Base-by-base conservation (phyloP, 306 rosid species). In the Ormosia semicastrata region DNA sequence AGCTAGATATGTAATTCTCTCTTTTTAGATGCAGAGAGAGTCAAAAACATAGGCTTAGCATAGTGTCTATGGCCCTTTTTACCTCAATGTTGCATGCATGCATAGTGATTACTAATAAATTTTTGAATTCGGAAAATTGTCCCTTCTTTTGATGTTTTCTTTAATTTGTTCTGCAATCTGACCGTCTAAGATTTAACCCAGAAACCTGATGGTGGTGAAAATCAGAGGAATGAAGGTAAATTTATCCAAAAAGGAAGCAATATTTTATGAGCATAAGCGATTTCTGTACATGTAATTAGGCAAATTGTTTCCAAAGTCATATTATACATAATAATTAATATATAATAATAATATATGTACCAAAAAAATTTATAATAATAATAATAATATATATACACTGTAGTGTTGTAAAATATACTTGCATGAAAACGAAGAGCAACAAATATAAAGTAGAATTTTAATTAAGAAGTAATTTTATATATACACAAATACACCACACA, bases 211-310 rank as follows among this genome's bases (percentile, higher is more conserved):
- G 4, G 6, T 32, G 41, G 47, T 66, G 36, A 71, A 6, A 49
- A 63, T 34, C 71, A 60, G 52, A 81, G 67, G 59, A 81, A 80
- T 85, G 80, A 6, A 56, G 58, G 34, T 68, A 9, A 29, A 12
- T 71, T 17, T 7, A 17, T 8, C 29, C 17, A 12, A 49, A 49
- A 49, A 13, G 6, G 15, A 10, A 11, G n/a, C 53, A 12, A 3
- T 47, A 10, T 47, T 32, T 37, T 36, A 18, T 70, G 46, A 7
- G 58, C 33, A 58, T 14, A 46, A 30, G 9, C 7, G 8, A 64
- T 2, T 49, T 64, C 40, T 24, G 6, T 12, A 40, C 14, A 46
- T 46, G 14, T 46, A 3, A 46, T 47, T 52, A 52, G 5, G 11
- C 68, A 67, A 67, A 13, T 49, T 13, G 62, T 72, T 69, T 1